Percentiles rank a stretch among this genome's conserved stretches.
These are phyloP conservation scores for Fragosphaeria purpurea DNA, from an alignment of 2,329 filamentous ascomycete species.

Conservation along the genomic window DNA sequence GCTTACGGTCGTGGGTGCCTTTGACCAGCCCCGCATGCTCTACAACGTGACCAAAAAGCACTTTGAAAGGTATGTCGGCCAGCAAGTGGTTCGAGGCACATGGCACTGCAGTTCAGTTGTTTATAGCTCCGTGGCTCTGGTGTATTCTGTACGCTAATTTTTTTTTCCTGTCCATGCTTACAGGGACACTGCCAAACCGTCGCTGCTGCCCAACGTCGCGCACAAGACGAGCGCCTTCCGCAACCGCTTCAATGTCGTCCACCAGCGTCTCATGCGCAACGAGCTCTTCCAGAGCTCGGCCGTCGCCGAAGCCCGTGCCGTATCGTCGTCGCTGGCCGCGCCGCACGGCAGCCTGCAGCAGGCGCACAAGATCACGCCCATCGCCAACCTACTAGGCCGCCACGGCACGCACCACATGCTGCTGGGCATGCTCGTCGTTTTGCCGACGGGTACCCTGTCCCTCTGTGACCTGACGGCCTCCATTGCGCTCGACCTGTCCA, in stretches of 20 bases:
- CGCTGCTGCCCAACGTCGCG: conserved; percentile 63
- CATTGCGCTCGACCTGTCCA: conserved; percentile 71
- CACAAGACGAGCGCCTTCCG: conserved; percentile 81
- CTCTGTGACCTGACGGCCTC: conserved; percentile 83
- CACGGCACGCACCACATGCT: conserved; percentile 79
- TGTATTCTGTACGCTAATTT: no score
- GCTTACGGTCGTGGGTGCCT: conserved; percentile 75
- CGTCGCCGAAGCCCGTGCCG: conserved; percentile 50
- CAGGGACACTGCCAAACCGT: conserved; percentile 54
- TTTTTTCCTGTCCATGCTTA: conserved; percentile 11
- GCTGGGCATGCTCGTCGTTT: conserved; percentile 68
- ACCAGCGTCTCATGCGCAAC: conserved; percentile 85
- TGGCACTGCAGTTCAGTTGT: no score
- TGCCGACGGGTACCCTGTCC: conserved; percentile 72
- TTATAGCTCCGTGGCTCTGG: no score
- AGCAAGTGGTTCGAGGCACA: conserved; percentile 7
- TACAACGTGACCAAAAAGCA: conserved; percentile 80
- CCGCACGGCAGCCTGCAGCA: conserved; percentile 33
- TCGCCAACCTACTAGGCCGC: conserved; percentile 65
- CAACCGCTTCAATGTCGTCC: conserved; percentile 83
- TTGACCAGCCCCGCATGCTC: conserved; percentile 68
- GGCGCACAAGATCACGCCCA: conserved; percentile 80
- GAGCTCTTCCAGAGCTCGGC: conserved; percentile 83
- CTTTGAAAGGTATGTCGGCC: conserved; percentile 60
- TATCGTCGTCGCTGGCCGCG: conserved; percentile 41